Conservation (phyloP, 345 rosid genomes). For the Boechera divaricarpa region DNA sequence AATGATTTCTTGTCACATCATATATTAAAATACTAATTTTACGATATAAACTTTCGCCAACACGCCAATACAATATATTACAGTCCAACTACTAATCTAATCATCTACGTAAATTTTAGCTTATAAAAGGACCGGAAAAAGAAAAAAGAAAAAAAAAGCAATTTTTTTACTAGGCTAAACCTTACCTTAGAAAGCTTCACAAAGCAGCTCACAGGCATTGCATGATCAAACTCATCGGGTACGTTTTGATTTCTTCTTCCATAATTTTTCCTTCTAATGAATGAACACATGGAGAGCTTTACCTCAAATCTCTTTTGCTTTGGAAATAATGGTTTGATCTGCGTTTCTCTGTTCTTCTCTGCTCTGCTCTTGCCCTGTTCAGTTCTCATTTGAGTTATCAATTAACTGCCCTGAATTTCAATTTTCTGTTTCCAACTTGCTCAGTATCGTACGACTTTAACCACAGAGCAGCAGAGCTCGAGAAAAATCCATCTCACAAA, state of each 20-base stretch:
- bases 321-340: not conserved
- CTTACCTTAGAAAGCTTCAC: not conserved
- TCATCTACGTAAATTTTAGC: not conserved
- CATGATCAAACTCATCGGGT: conserved; percentile 32
- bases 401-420: not conserved
- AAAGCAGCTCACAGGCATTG: conserved; percentile 35
- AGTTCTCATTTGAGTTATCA: not conserved
- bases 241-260: conserved; percentile 15
- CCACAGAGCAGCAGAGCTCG: not conserved
- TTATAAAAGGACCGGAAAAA: conserved; percentile 13
- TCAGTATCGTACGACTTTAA: not conserved
- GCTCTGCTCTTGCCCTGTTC: conserved; percentile 10
- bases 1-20: not conserved
- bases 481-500: not conserved
- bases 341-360: conserved; percentile 15
- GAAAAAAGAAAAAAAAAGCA: not conserved
- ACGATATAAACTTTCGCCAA: not conserved
- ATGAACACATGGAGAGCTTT: not conserved
- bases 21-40: too few species aligned
- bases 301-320: not conserved
- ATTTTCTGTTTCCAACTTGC: not conserved
- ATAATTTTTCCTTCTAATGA: not conserved
- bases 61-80: not conserved
- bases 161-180: conserved; percentile 6
- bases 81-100: not conserved